Percentiles rank a stretch among this genome's conserved stretches.
phyloP scores from a whole-genome alignment of 2,329 filamentous ascomycete species.

The Cordyceps farinosa region DNA sequence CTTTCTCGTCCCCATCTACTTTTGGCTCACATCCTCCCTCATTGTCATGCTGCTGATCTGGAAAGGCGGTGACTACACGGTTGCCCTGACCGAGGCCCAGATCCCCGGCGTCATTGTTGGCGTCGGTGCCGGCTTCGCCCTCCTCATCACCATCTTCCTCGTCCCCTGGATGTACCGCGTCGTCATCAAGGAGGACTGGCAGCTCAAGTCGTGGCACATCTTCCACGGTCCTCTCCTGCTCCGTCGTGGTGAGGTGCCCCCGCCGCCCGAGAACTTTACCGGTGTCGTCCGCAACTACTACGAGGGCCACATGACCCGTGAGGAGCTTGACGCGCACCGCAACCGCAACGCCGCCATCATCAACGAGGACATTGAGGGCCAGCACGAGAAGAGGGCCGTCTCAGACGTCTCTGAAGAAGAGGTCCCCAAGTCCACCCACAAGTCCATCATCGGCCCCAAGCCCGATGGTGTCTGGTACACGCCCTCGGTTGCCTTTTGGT shows the following conservation, averaged over 20 bases:
- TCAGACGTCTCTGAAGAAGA: slow-evolving; percentile 28
- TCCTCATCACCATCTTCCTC: slow-evolving; percentile 51
- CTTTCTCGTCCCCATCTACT: slow-evolving; percentile 52
- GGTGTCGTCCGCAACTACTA: slow-evolving; percentile 52
- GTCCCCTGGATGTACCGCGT: slow-evolving; percentile 57
- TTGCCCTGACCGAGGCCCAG: slow-evolving; percentile 46
- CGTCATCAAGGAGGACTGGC: slow-evolving; percentile 58
- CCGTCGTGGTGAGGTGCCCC: slow-evolving; percentile 37
- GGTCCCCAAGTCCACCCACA: slow-evolving; percentile 31
- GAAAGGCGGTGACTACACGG: slow-evolving; percentile 45
- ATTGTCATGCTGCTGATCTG: slow-evolving; percentile 60
- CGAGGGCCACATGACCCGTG: slow-evolving; percentile 51
- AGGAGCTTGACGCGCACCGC: slow-evolving; percentile 45
- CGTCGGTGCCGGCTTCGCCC: slow-evolving; percentile 46
- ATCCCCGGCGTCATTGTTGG: slow-evolving; percentile 54
- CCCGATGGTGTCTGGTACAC: slow-evolving; percentile 43
- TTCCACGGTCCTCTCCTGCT: slow-evolving; percentile 52
- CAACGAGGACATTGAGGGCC: slow-evolving; percentile 25
- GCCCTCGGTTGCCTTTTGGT: slow-evolving; percentile 42
- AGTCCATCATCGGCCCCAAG: slow-evolving; percentile 37
- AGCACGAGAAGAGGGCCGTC: slow-evolving; percentile 27
- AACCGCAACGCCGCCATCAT: slow-evolving; percentile 25
- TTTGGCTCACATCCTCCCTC: slow-evolving; percentile 51
- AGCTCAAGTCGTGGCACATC: slow-evolving; percentile 54
- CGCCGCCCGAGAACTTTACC: slow-evolving; percentile 40